Base-by-base conservation (phyloP, 306 rosid species). In the Albizia julibrissin region DNA sequence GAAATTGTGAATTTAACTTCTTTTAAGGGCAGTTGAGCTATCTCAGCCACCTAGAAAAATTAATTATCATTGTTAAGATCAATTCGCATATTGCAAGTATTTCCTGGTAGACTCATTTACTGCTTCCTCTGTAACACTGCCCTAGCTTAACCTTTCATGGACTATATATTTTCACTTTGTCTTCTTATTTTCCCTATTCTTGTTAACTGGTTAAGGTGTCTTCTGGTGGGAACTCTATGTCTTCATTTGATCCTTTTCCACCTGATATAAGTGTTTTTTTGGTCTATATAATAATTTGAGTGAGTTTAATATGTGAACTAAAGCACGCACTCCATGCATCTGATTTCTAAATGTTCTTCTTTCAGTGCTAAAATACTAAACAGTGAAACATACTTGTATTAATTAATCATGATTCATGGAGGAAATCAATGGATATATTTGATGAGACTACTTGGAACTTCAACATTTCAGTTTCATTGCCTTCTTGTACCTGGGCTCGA, bases 101-200 rank as follows among this genome's bases (percentile, higher is more conserved):
- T 92, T 84, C 64, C 94, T 92, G 0, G 81, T 86, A 15, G 94
- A 89, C 52, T 76, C 50, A 7, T 29, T 29, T 65, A 65, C 40
- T 16, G 43, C 13, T 5, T 66, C 42, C 42, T 65, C 14, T 15
- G 42, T 31, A 65, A 65, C 22, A 66, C n/a, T 19, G 46, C 72
- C 26, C 16, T 67, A 34, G 10, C 15, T 19, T 67, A 64, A 29
- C 69, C 69, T 67, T 34, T 34, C 22, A 67, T 40, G 10, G 46
- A 8, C 24, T 67, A 34, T n/a, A 34, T 67, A 10, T 67, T 22
- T 34, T 39, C n/a, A 67, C 26, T 27, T 62, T 67, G 44, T 34
- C 72, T 7, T 66, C 11, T 34, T 33, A 2, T 67, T 33, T 67
- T 34, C 8, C 71, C 40, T 4, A 15, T 34, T 67, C 21, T 31